Percentiles rank a stretch among this genome's conserved stretches.
Evolutionary conservation across 176 grass and related monocot species (phyloP).

Genomic region (Aegilops longissima): DNA sequence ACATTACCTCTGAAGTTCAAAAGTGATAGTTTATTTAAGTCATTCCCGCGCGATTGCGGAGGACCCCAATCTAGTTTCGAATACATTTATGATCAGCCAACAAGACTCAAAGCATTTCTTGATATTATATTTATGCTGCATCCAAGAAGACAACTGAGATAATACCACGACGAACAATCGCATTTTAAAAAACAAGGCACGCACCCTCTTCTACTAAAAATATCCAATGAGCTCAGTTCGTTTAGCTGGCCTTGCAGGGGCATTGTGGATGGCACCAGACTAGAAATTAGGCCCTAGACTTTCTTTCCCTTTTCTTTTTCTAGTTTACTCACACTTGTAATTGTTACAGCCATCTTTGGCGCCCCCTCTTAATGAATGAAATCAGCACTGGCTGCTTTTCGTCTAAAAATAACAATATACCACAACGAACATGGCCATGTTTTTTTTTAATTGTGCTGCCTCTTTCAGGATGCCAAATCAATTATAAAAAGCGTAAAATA

Average conservation of each 20-base stretch:
- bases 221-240: no score
- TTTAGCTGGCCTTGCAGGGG: no score
- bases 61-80: background rate
- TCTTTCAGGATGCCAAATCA: constrained; percentile 2
- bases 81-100: background rate
- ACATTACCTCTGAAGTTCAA: background rate
- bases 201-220: no score
- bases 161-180: background rate
- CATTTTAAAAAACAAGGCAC: no score
- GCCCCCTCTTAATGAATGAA: no score
- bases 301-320: no score
- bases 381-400: no score
- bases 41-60: background rate
- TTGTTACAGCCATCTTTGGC: no score
- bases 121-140: background rate
- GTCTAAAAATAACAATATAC: background rate
- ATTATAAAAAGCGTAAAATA: background rate
- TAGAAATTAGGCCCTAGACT: no score
- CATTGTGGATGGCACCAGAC: no score
- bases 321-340: no score
- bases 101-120: background rate
- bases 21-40: background rate
- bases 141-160: background rate
- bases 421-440: background rate
- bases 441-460: background rate